These are phyloP conservation scores for Corymbia citriodora DNA, from an alignment of 441 rosid species.

Conservation along the genomic window DNA sequence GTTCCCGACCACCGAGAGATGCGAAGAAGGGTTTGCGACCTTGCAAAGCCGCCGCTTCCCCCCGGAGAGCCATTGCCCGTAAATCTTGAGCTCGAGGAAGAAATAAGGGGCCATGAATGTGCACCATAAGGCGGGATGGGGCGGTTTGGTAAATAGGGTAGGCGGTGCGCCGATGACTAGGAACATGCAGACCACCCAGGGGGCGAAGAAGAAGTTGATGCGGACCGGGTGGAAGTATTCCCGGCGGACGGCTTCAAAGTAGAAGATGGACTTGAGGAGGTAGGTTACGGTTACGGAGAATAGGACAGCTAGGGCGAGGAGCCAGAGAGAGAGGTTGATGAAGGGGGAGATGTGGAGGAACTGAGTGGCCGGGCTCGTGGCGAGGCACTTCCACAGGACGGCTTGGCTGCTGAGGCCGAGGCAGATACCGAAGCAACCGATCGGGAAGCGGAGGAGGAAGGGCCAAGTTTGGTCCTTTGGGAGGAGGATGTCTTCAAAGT, in stretches of 20 bases:
- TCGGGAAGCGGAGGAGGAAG: slow-evolving; percentile 84
- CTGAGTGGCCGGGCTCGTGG: slow-evolving; percentile 65
- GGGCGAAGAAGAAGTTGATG: slow-evolving; percentile 92
- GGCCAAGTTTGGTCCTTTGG: slow-evolving; percentile 93
- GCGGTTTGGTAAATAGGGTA: slow-evolving; percentile 25
- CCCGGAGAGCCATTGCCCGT: slow-evolving; percentile 90
- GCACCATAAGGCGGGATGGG: slow-evolving; percentile 76
- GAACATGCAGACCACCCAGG: slow-evolving; percentile 95
- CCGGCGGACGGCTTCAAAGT: slow-evolving; percentile 84
- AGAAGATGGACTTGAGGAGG: slow-evolving; percentile 73
- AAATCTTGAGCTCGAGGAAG: slow-evolving; percentile 80
- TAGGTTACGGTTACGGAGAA: slow-evolving; percentile 57
- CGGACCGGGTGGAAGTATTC: slow-evolving; percentile 85
- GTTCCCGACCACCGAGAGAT: slow-evolving; percentile 85
- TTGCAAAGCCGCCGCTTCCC: slow-evolving; percentile 92
- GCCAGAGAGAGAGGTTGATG: slow-evolving; percentile 68
- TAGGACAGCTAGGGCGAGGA: slow-evolving; percentile 46
- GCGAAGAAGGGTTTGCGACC: slow-evolving; percentile 91
- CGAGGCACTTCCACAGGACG: slow-evolving; percentile 69
- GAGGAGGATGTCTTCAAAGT: slow-evolving; percentile 75
- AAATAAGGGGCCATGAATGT: slow-evolving; percentile 74
- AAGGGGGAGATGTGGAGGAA: slow-evolving; percentile 59
- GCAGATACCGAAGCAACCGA: slow-evolving; percentile 81
- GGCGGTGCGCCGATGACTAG: slow-evolving; percentile 69
- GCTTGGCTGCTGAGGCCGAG: slow-evolving; percentile 92